Conservation (phyloP, 345 rosid genomes). For the Syzygium aromaticum region DNA sequence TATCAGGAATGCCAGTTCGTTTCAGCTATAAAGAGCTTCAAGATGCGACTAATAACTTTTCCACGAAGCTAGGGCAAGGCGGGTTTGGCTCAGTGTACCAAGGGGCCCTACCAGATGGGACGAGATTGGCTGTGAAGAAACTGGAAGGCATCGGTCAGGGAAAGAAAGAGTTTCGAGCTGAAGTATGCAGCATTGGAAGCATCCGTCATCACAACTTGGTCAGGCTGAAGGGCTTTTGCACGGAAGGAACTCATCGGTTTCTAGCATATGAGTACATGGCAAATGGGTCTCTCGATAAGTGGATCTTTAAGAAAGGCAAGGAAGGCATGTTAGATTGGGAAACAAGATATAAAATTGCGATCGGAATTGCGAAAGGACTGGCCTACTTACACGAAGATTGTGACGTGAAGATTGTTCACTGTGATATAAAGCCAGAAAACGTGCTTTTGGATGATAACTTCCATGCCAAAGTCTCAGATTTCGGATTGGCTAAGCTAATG, state of each 20-base stretch:
- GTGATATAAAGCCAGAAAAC: slow-evolving; percentile 94
- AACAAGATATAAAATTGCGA: slow-evolving; percentile 65
- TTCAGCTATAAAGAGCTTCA: slow-evolving; percentile 75
- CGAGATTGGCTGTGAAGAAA: slow-evolving; percentile 84
- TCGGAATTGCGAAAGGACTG: slow-evolving; percentile 89
- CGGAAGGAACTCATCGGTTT: slow-evolving; percentile 75
- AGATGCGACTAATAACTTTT: slow-evolving; percentile 67
- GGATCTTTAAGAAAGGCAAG: slow-evolving; percentile 63
- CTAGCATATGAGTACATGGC: slow-evolving; percentile 86
- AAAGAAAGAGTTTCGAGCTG: slow-evolving; percentile 92
- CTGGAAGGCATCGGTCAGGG: slow-evolving; percentile 95
- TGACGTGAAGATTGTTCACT: slow-evolving; percentile 69
- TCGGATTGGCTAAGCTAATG: slow-evolving; percentile 92
- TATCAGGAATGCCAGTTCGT: slow-evolving; percentile 80
- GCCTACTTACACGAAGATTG: slow-evolving; percentile 94
- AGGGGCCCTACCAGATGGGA: slow-evolving; percentile 71
- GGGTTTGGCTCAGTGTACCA: slow-evolving; percentile 92
- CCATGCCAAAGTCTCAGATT: slow-evolving; percentile 88
- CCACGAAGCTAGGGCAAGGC: slow-evolving; percentile 82
- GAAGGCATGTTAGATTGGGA: slow-evolving; percentile 59
- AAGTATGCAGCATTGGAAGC: slow-evolving; percentile 86
- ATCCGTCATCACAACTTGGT: slow-evolving; percentile 91
- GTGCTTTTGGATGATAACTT: slow-evolving; percentile 74
- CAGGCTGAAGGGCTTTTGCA: slow-evolving; percentile 77
- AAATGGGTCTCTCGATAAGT: slow-evolving; percentile 74